Base-by-base conservation (phyloP, 176 grass and related monocot genomes). In the Avena insularis region DNA sequence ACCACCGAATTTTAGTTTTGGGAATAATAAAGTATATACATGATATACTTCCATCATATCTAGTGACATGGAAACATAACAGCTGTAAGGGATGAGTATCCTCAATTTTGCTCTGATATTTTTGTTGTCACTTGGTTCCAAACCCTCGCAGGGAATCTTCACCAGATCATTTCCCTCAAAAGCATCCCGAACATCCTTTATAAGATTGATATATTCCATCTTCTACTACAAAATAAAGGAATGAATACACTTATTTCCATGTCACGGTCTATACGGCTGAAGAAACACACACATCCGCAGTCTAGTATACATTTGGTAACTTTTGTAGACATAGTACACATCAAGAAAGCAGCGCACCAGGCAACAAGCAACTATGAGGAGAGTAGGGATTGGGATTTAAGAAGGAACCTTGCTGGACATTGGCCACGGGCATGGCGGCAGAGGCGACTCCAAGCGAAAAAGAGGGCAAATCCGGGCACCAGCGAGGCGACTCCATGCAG, bases 61-160 rank as follows among this genome's bases (percentile, higher is more conserved):
- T 59, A 68, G 50, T 86, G 25, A 59, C 17, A 91, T 16, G 29
- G 33, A 84, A 87, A 81, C 12, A 82, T 36, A 71, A 71, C 54
- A 88, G 25, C 33, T 14, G 43, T 48, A 48, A 69, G 82, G 31
- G n/a, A 83, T 79, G 25, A 70, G 57, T 46, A 96, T 92, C 92
- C 90, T 98, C 51, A 98, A 87, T 89, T 98, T 98, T 88, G 92
- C 96, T 84, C 92, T 90, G 66, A 96, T 91, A 90, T 96, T 98
- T 87, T 98, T 98, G 88, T 96, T 94, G 89, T 98, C 96, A n/a
- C 93, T 98, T 87, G 93, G 86, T 79, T 98, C 80, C 93, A 98
- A 92, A 49, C 96, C 92, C 79, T 96, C 81, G 12, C 96, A 98
- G 79, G 93, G 79, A 73, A 98, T 89, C 79, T 94, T 96, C 31